These are phyloP conservation scores for sunflower (Helianthus annuus) DNA, from an alignment of 129 eudicot genomes.

Conservation along the genomic window DNA sequence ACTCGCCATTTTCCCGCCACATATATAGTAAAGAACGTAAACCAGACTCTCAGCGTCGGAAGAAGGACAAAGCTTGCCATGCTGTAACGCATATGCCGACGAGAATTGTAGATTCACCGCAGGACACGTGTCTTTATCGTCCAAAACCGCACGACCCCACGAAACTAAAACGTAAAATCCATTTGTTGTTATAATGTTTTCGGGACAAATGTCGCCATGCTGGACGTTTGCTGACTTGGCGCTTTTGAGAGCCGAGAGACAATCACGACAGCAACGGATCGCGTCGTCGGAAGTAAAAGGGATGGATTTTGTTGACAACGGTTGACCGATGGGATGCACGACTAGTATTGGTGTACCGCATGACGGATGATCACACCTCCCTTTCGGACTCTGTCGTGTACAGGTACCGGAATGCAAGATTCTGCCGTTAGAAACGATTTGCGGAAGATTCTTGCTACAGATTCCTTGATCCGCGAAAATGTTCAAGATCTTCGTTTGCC, in stretches of 20 bases:
- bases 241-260: constrained; percentile 67
- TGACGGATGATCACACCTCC: constrained; percentile 76
- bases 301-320: constrained; percentile 41
- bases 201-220: constrained; percentile 90
- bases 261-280: constrained; percentile 75
- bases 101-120: constrained; percentile 78
- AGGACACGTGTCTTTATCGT: constrained; percentile 79
- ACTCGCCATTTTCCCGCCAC: constrained; percentile 66
- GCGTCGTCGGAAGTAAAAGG: constrained; percentile 67
- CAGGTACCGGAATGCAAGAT: constrained; percentile 71
- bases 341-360: constrained; percentile 87
- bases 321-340: constrained; percentile 65
- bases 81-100: constrained; percentile 69
- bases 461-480: constrained; percentile 66
- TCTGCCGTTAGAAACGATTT: constrained; percentile 69
- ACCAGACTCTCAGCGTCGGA: constrained; percentile 87
- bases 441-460: constrained; percentile 67
- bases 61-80: constrained; percentile 86
- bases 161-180: constrained; percentile 55
- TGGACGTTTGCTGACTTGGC: constrained; percentile 72
- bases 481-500: constrained; percentile 84
- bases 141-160: constrained; percentile 91
- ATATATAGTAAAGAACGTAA: constrained; percentile 57
- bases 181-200: constrained; percentile 52
- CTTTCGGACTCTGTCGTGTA: constrained; percentile 62